Evolutionary conservation across 1,139 yeast species (phyloP), one percentile per base, ranked within the genome.

Genomic region (Protomyces lactucae-debilis): DNA sequence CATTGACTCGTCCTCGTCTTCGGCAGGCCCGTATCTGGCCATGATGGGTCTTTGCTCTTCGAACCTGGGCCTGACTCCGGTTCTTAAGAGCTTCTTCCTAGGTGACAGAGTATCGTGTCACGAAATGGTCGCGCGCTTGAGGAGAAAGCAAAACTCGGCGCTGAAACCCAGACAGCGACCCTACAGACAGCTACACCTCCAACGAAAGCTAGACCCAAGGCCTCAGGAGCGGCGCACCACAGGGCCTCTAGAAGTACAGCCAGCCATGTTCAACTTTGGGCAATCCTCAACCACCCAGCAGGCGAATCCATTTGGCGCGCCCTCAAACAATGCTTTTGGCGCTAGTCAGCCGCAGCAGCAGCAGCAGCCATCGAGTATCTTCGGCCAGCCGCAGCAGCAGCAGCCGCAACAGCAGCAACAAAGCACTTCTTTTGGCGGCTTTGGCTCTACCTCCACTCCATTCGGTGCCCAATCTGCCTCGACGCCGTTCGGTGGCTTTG

Each of bases 401-500:
- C 53, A 16, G 32, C 53, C 21, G 12, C 36, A 25, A 23, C 54
- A 51, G 21, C 54, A 51, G 37, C 54, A 25, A n/a, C 54, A 51
- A 25, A n/a, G 37, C 37, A 66, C 67, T 25, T 56, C 67, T 8
- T 46, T 64, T 12, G 69, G 64, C 37, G 68, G 74, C 6, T 60
- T 64, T 23, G 66, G 70, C 16, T 43, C 70, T 6, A 65, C 69
- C 1, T 28, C 61, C 21, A 55, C 69, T 6, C 55, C 73, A 10
- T 76, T 74, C 70, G 79, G 77, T 36, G 68, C 68, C 64, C 57
- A 60, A 55, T 61, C 65, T 66, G 66, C 53, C 65, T 6, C 64
- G 54, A n/a, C 66, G 66, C 18, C 55, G 3, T 35, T 57, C 16
- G 63, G 65, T 43, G 70, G 71, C 10, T 65, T 67, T 52, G 64